A percentile compares a stretch with the other conserved stretches of the same genome.
Evolutionary conservation across 768 basidiomycete genomes (phyloP).

Genomic region (Lactifluus echinatus): DNA sequence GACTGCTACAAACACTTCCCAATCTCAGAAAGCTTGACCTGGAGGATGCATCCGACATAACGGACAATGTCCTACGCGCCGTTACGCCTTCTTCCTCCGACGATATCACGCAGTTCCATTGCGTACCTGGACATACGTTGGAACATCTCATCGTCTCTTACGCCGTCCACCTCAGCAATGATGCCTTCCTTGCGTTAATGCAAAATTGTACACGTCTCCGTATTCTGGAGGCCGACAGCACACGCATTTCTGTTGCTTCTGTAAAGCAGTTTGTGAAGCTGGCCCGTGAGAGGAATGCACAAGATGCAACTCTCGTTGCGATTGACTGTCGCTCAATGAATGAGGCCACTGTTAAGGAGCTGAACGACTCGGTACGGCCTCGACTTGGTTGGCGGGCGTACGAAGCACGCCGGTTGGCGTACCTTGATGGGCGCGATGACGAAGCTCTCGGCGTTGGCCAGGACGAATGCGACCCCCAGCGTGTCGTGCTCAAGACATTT

Average conservation of each 20-base stretch:
- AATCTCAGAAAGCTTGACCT: conserved; percentile 69
- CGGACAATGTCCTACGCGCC: conserved; percentile 57
- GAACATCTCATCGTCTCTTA: conserved; percentile 67
- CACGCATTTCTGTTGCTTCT: conserved; percentile 52
- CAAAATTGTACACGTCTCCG: conserved; percentile 51
- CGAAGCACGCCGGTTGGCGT: conserved; percentile 59
- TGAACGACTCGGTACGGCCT: conserved; percentile 50
- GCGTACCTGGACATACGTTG: conserved; percentile 47
- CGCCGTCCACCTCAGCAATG: conserved; percentile 54
- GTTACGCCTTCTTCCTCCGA: conserved; percentile 36
- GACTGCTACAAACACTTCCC: conserved; percentile 60
- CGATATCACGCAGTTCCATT: conserved; percentile 14
- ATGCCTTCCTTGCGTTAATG: conserved; percentile 56
- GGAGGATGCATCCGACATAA: conserved; percentile 73
- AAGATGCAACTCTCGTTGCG: conserved; percentile 52
- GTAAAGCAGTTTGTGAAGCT: conserved; percentile 60
- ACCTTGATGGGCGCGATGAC: conserved; percentile 61
- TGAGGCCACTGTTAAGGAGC: conserved; percentile 54
- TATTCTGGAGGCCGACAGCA: conserved; percentile 73
- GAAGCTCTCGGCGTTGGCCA: conserved; percentile 61
- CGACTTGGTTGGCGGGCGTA: conserved; percentile 68
- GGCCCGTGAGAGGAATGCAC: conserved; percentile 37
- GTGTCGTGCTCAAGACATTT: conserved; percentile 77
- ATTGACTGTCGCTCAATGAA: conserved; percentile 69
- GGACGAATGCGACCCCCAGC: conserved; percentile 69